These are phyloP conservation scores for Lojkania enalia DNA, from an alignment of 2,329 filamentous ascomycete species.

Conservation along the genomic window DNA sequence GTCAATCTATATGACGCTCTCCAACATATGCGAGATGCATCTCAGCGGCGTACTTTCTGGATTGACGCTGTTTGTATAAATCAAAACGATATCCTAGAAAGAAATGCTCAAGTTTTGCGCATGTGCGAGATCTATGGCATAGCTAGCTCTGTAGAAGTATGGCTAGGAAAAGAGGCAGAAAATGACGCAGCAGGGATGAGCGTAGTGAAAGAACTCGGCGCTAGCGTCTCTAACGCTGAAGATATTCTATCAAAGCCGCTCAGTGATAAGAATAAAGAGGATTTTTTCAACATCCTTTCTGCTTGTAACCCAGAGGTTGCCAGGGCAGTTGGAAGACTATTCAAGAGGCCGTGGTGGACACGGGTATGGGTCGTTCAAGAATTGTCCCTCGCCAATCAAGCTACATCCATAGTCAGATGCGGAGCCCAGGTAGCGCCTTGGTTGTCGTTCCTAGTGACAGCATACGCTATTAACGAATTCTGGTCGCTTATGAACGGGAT, in stretches of 20 bases:
- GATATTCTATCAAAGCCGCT: neutral
- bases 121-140: constrained; percentile 10
- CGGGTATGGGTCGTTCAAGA: neutral
- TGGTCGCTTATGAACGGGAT: neutral
- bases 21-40: constrained; percentile 5
- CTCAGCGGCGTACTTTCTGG: constrained; percentile 11
- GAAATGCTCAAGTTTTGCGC: constrained; percentile 11
- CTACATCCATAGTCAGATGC: neutral
- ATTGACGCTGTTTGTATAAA: constrained; percentile 13
- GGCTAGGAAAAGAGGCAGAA: constrained; percentile 6
- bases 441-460: neutral
- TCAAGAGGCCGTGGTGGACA: neutral
- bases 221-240: neutral
- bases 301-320: neutral
- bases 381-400: neutral
- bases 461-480: neutral
- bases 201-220: neutral
- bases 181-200: neutral
- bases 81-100: constrained; percentile 9
- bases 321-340: neutral
- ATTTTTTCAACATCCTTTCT: neutral
- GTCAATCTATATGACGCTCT: constrained; percentile 12
- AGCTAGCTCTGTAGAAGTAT: constrained; percentile 8
- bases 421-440: neutral
- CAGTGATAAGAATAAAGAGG: neutral